A percentile compares a stretch with the other conserved stretches of the same genome.
Evolutionary conservation across 306 rosid genomes (phyloP).

Genomic region (Canavalia ensiformis): DNA sequence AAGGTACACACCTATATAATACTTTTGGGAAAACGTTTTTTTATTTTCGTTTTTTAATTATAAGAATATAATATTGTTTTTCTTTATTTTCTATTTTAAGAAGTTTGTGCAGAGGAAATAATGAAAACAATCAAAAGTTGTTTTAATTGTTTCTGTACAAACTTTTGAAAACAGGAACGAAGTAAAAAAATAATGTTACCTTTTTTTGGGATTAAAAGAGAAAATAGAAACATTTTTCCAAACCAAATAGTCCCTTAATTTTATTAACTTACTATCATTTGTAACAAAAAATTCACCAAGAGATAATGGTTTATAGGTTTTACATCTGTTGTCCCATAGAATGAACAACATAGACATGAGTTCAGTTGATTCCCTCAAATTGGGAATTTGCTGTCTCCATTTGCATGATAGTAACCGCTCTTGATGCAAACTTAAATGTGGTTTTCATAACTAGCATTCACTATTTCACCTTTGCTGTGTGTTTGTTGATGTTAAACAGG

Average conservation of each 20-base stretch:
- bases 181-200: too few species aligned
- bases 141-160: too few species aligned
- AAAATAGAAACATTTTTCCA: too few species aligned
- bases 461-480: conserved; percentile 36
- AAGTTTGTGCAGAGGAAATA: too few species aligned
- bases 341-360: neutral
- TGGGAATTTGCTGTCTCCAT: neutral
- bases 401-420: conserved; percentile 4
- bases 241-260: neutral
- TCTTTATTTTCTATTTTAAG: too few species aligned
- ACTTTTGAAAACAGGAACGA: too few species aligned
- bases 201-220: too few species aligned
- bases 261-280: neutral
- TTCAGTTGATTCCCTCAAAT: conserved; percentile 7
- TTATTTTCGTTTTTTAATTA: too few species aligned
- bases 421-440: conserved; percentile 10
- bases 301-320: too few species aligned
- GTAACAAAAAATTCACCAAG: neutral
- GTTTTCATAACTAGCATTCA: neutral
- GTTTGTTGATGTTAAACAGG: conserved; percentile 58
- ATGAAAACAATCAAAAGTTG: too few species aligned
- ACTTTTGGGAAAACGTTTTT: neutral
- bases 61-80: too few species aligned
- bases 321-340: neutral
- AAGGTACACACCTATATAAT: conserved; percentile 50